These are phyloP conservation scores for Carex parvula DNA, from an alignment of 176 grass and related monocot species.

Conservation along the genomic window DNA sequence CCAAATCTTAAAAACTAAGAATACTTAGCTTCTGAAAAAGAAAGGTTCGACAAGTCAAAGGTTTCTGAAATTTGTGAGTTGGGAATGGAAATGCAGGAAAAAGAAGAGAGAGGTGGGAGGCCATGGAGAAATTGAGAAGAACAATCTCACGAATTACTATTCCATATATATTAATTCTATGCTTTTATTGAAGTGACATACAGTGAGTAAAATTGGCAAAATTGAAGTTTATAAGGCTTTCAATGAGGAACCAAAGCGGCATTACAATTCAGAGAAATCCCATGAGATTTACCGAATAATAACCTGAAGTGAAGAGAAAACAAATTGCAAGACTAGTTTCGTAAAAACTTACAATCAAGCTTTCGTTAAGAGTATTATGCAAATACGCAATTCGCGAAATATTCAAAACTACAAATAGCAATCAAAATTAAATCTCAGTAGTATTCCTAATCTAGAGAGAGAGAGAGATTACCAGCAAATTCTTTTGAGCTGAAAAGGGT, in stretches of 20 bases:
- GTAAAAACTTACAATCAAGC: not conserved
- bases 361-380: not conserved
- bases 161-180: not conserved
- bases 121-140: conserved; percentile 1
- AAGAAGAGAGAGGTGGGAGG: not conserved
- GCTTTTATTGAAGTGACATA: not conserved
- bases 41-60: not conserved
- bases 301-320: conserved; percentile 21
- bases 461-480: not conserved
- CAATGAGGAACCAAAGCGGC: not conserved
- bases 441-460: not conserved
- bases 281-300: not conserved
- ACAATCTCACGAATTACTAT: not conserved
- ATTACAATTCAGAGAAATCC: not conserved
- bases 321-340: not conserved
- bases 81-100: not conserved
- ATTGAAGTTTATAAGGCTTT: not conserved
- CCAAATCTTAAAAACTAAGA: not conserved
- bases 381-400: not conserved
- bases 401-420: not conserved
- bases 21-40: not conserved
- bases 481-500: not conserved
- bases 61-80: not conserved
- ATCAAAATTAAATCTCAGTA: not conserved
- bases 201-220: not conserved